A percentile compares a stretch with the other conserved stretches of the same genome.
phyloP scores from a whole-genome alignment of 139 green algal species.

The Tetradesmus obliquus region DNA sequence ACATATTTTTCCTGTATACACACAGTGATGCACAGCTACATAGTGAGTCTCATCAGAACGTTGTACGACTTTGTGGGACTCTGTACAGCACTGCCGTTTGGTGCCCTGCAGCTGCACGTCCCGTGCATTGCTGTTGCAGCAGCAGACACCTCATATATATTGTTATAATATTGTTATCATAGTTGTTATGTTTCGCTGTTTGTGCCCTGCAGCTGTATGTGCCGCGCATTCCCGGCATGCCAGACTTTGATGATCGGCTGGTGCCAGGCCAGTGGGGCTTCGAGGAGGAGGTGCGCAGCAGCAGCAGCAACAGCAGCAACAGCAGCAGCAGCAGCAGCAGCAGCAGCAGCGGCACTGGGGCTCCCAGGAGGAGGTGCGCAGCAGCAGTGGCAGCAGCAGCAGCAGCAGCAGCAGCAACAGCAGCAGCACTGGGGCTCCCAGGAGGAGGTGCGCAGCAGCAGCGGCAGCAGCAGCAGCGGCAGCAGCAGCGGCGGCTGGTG shows the following conservation, averaged over 20 bases:
- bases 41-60: too few relatives aligned
- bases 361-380: neutral
- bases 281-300: slow-evolving; percentile 60
- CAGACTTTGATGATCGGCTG: slow-evolving; percentile 60
- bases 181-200: neutral
- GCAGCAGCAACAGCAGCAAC: slow-evolving; percentile 1
- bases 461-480: slow-evolving; percentile 2
- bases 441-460: slow-evolving; percentile 51
- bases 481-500: neutral
- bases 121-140: neutral
- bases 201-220: slow-evolving; percentile 77
- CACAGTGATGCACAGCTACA: too few relatives aligned
- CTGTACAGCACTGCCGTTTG: too few relatives aligned
- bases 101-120: too few relatives aligned
- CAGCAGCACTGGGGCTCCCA: slow-evolving; percentile 49
- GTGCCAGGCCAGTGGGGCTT: slow-evolving; percentile 70
- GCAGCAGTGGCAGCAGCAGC: neutral
- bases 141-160: neutral
- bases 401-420: neutral
- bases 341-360: neutral
- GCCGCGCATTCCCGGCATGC: slow-evolving; percentile 79
- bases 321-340: slow-evolving; percentile 16
- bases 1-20: too few relatives aligned
- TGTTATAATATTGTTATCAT: neutral
- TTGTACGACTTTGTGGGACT: too few relatives aligned